Evolutionary conservation across 108 stramenopile species (phyloP).

Genomic region (Conticribra guillardii): DNA sequence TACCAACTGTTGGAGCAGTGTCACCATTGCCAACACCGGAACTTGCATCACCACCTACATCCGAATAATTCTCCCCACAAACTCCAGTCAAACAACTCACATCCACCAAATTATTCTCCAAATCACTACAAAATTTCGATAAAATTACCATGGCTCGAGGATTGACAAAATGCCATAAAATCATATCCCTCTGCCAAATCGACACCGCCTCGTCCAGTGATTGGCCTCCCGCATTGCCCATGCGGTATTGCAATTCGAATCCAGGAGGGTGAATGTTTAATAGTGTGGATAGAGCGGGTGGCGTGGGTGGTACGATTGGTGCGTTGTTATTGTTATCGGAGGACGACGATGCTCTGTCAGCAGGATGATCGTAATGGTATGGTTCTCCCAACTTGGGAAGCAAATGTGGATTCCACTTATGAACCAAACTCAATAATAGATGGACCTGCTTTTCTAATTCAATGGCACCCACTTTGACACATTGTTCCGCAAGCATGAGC

Average conservation of each 20-base stretch:
- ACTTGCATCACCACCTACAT: not conserved
- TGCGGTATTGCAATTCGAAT: conserved; percentile 46
- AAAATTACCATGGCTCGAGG: conserved; percentile 39
- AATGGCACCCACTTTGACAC: conserved; percentile 1
- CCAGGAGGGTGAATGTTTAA: conserved; percentile 41
- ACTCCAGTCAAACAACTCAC: conserved; percentile 25
- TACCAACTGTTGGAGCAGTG: too few species aligned
- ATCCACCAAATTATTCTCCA: conserved; percentile 43
- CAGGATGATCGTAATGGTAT: not conserved
- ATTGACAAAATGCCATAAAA: conserved; percentile 47
- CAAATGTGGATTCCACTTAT: conserved; percentile 51
- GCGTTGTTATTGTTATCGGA: not conserved
- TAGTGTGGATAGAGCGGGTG: conserved; percentile 30
- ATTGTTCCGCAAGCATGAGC: not conserved
- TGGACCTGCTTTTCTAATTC: conserved; percentile 35
- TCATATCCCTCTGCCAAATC: conserved; percentile 53
- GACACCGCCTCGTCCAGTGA: conserved; percentile 44
- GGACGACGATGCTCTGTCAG: conserved; percentile 11
- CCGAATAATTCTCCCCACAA: too few species aligned
- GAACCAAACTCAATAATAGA: conserved; percentile 43
- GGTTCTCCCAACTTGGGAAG: conserved; percentile 33
- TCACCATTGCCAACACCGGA: not conserved
- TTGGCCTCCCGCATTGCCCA: conserved; percentile 52
- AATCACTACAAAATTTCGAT: conserved; percentile 30
- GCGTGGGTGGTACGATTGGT: conserved; percentile 3